A percentile compares a stretch with the other conserved stretches of the same genome.
These are phyloP conservation scores for Scheffersomyces cryptocercus DNA, from an alignment of 1,139 yeast species.

Conservation along the genomic window DNA sequence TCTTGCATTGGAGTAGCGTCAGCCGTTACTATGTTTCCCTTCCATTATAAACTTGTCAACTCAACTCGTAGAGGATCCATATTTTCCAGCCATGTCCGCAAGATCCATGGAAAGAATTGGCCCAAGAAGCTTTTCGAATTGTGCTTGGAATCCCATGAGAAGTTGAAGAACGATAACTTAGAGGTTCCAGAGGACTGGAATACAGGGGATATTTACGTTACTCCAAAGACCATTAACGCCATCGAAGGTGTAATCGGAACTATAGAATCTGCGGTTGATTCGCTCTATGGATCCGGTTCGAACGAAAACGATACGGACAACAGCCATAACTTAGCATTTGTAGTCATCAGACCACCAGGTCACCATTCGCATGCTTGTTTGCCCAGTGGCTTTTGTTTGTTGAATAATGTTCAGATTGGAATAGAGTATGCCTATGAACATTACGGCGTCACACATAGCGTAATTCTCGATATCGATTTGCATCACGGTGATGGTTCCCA, in stretches of 20 bases:
- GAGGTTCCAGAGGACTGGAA: conserved; percentile 87
- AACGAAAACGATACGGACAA: conserved; percentile 14
- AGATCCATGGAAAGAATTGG: conserved; percentile 80
- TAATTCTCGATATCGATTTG: conserved; percentile 77
- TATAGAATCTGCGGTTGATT: conserved; percentile 70
- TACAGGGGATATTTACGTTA: conserved; percentile 77
- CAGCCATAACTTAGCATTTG: conserved; percentile 61
- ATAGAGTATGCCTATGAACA: conserved; percentile 72
- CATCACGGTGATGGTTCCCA: conserved; percentile 96
- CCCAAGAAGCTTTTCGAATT: conserved; percentile 59
- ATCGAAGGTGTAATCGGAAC: conserved; percentile 81
- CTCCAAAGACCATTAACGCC: conserved; percentile 68
- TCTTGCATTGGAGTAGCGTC: conserved; percentile 77
- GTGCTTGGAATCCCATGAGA: conserved; percentile 59
- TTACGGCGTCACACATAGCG: conserved; percentile 76
- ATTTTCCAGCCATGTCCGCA: conserved; percentile 59
- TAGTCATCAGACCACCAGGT: conserved; percentile 81
- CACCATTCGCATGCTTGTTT: conserved; percentile 86
- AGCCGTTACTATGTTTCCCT: conserved; percentile 71
- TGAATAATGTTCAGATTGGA: conserved; percentile 82
- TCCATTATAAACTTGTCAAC: conserved; percentile 53
- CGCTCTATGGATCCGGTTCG: conserved; percentile 10
- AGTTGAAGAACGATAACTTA: conserved; percentile 53
- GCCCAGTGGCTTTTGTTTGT: conserved; percentile 85
- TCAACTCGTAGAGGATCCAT: conserved; percentile 51